phyloP scores from a whole-genome alignment of 2,329 filamentous ascomycete species.

The Macrophomina tecta region DNA sequence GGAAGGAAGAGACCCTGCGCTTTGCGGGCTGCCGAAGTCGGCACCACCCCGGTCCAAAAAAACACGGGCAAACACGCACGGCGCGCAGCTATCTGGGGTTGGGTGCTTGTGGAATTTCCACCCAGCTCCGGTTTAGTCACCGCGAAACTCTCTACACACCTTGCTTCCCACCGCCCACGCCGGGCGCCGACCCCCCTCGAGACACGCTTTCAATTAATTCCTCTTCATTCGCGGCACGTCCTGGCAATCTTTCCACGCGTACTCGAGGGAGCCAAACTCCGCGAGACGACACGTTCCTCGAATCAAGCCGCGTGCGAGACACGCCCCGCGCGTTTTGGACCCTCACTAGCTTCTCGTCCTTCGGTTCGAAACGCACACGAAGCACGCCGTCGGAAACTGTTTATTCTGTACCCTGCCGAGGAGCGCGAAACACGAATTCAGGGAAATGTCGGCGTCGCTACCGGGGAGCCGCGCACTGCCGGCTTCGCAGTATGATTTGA shows the following conservation, averaged over 20 bases:
- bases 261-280: no score
- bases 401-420: not conserved
- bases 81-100: no score
- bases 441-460: conserved; percentile 64
- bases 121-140: no score
- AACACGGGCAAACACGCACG: not conserved
- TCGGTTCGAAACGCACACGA: not conserved
- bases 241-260: no score
- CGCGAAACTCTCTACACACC: no score
- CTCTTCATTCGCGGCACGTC: not conserved
- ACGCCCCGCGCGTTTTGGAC: no score
- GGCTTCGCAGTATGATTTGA: conserved; percentile 88
- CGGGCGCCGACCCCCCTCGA: not conserved
- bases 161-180: no score
- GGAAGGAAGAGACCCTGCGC: no score
- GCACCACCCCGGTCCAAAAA: conserved; percentile 9
- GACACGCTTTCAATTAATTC: not conserved
- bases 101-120: no score
- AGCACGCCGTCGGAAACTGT: not conserved
- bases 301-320: no score
- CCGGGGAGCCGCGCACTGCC: conserved; percentile 80
- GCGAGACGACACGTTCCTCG: no score
- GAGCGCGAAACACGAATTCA: not conserved
- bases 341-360: no score
- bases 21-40: conserved; percentile 6